phyloP scores from a whole-genome alignment of 352 stramenopile species.

The Globisporangium cederbergense region DNA sequence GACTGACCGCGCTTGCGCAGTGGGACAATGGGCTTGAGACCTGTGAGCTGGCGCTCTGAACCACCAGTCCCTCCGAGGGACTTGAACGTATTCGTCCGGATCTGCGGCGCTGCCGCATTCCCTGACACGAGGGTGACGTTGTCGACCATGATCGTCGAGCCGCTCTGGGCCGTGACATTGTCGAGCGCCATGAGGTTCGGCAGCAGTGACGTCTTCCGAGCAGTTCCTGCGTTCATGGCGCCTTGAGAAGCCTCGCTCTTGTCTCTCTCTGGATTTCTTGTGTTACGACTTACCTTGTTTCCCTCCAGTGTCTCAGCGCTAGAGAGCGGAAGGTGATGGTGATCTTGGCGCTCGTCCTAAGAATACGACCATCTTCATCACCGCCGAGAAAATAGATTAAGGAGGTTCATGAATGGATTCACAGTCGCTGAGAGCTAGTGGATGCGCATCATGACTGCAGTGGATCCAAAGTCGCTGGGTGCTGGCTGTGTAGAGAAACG shows the following conservation, averaged over 20 bases:
- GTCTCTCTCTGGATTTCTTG: not conserved
- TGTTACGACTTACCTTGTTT: not conserved
- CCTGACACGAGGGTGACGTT: conserved; percentile 33
- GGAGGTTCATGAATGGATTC: not conserved
- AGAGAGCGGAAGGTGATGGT: not conserved
- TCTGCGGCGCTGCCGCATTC: not conserved
- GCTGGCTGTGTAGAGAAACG: not conserved
- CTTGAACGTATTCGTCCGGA: not conserved
- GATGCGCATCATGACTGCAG: no score
- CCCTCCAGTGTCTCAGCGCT: not conserved
- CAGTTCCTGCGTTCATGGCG: not conserved
- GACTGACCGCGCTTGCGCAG: conserved; percentile 63
- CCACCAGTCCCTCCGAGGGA: conserved; percentile 7
- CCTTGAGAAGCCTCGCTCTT: not conserved
- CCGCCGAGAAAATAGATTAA: conserved; percentile 4
- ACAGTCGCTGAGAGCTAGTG: no score
- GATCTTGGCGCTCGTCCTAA: not conserved
- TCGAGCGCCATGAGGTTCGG: not conserved
- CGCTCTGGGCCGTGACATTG: conserved; percentile 1
- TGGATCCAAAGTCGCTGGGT: no score
- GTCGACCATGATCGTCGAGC: conserved; percentile 21
- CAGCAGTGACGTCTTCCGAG: conserved; percentile 4
- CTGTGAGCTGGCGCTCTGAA: conserved; percentile 38
- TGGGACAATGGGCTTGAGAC: conserved; percentile 53
- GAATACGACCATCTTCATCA: not conserved